Conservation (phyloP, 2,329 filamentous ascomycete genomes). For the Clarireedia homoeocarpa region DNA sequence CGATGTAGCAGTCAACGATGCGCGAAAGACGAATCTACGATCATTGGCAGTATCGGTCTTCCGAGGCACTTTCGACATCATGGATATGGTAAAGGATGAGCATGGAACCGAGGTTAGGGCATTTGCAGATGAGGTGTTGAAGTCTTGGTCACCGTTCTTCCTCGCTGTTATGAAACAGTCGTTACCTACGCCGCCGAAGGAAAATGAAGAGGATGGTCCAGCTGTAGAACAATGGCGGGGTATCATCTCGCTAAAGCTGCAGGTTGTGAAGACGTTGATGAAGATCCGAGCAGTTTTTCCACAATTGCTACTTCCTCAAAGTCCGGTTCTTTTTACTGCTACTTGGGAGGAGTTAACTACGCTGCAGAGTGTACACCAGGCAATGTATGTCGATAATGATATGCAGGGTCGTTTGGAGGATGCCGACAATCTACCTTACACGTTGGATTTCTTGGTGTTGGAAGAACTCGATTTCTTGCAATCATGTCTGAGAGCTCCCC, state of each 20-base stretch:
- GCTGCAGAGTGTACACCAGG: constrained; percentile 65
- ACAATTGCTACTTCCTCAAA: constrained; percentile 73
- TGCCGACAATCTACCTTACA: constrained; percentile 85
- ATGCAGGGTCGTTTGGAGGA: constrained; percentile 85
- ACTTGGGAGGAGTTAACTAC: constrained; percentile 82
- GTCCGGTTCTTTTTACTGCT: constrained; percentile 71
- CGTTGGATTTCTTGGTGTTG: constrained; percentile 83
- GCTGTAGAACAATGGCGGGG: constrained; percentile 66
- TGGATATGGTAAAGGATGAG: constrained; percentile 95
- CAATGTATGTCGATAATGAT: constrained; percentile 79
- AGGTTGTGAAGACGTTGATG: constrained; percentile 89
- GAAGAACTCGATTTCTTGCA: constrained; percentile 96
- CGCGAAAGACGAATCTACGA: constrained; percentile 66
- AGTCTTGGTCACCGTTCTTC: constrained; percentile 86
- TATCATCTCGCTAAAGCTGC: constrained; percentile 77
- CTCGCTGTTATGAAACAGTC: constrained; percentile 66
- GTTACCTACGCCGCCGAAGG: constrained; percentile 53
- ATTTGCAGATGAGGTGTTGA: constrained; percentile 81
- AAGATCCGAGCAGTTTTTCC: constrained; percentile 82
- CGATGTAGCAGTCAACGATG: constrained; percentile 69
- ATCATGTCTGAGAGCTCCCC: constrained; percentile 77
- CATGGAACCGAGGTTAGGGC: constrained; percentile 77
- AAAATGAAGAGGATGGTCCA: constrained; percentile 48
- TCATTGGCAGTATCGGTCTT: constrained; percentile 87
- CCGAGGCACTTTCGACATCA: constrained; percentile 82